Base-by-base conservation (phyloP, 495 filamentous ascomycete species). In the Penicillium silybi region DNA sequence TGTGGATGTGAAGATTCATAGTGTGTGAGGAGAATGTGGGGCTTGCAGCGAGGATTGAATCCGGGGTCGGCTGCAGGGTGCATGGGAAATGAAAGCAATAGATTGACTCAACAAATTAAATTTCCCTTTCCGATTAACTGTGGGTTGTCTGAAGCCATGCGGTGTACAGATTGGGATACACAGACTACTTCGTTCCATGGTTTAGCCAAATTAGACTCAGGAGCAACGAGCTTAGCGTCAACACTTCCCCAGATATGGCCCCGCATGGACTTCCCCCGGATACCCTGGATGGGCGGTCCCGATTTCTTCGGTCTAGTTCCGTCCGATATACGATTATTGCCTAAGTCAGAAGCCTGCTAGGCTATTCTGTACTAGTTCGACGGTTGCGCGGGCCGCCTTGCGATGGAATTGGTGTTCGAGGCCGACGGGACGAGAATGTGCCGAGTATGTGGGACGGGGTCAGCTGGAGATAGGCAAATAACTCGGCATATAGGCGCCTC, bases 11-110 rank as follows among this genome's bases (percentile, higher is more conserved):
- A 10, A 38, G 19, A 6, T n/a, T 25, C 29, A 18, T 4, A n/a
- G 13, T 17, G 20, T 39, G 45, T 39, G 45, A 34, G 45, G 45
- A 40, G 4, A 15, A 26, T 48, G 45, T 40, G 45, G 45, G 45
- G 45, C 45, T 48, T 13, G 29, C 29, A 13, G 22, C 2, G 22
- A 23, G 9, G 29, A 2, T 6, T 5, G 29, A 13, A 32, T 32
- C 29, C 16, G 43, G 26, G 27, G 27, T 35, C 8, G 29, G 29
- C n/a, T n/a, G n/a, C n/a, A n/a, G n/a, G n/a, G n/a, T n/a, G n/a
- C n/a, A n/a, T n/a, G n/a, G 26, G 26, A 29, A 29, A 29, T 29
- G 26, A 6, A 29, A 29, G 2, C 7, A 9, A 29, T 29, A 9
- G 26, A 29, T 29, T 1, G 26, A 6, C 26, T 8, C 26, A 29